phyloP scores from a whole-genome alignment of 345 rosid genomes.

The Gossypium australe region DNA sequence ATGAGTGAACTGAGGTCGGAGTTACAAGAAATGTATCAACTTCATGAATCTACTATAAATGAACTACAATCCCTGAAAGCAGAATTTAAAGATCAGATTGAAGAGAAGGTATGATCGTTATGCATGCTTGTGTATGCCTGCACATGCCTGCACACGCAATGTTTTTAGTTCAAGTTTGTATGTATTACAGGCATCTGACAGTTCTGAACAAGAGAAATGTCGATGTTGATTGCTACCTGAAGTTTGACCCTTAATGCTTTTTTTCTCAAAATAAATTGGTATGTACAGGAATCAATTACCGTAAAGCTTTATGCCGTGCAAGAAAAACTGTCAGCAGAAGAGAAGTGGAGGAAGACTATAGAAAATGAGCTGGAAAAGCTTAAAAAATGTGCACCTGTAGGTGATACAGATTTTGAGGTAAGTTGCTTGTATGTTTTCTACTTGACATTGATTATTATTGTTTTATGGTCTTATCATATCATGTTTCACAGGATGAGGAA shows the following conservation, averaged over 20 bases:
- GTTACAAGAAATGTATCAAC: constrained; percentile 44
- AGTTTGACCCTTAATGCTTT: not conserved
- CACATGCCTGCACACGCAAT: not conserved
- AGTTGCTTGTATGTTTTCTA: constrained; percentile 5
- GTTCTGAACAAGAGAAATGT: not conserved
- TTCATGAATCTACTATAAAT: constrained; percentile 36
- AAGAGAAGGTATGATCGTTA: constrained; percentile 53
- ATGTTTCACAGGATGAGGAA: constrained; percentile 42
- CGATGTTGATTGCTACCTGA: not conserved
- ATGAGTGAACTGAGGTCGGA: constrained; percentile 37
- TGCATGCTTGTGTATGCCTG: not conserved
- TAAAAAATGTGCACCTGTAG: constrained; percentile 51
- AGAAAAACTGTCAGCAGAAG: constrained; percentile 64
- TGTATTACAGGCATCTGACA: not conserved
- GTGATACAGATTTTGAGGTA: constrained; percentile 52
- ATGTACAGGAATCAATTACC: constrained; percentile 44
- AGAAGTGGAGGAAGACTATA: constrained; percentile 54
- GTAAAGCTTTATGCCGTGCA: constrained; percentile 52
- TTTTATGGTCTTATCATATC: constrained; percentile 8
- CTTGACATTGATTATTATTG: not conserved
- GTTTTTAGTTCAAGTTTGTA: not conserved
- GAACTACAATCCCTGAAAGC: constrained; percentile 64
- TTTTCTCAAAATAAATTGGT: not conserved
- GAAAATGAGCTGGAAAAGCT: constrained; percentile 59
- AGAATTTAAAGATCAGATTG: constrained; percentile 41